A percentile compares a stretch with the other conserved stretches of the same genome.
Evolutionary conservation across 164 flowering plant genomes (phyloP).

Genomic region (Annona cherimola): DNA sequence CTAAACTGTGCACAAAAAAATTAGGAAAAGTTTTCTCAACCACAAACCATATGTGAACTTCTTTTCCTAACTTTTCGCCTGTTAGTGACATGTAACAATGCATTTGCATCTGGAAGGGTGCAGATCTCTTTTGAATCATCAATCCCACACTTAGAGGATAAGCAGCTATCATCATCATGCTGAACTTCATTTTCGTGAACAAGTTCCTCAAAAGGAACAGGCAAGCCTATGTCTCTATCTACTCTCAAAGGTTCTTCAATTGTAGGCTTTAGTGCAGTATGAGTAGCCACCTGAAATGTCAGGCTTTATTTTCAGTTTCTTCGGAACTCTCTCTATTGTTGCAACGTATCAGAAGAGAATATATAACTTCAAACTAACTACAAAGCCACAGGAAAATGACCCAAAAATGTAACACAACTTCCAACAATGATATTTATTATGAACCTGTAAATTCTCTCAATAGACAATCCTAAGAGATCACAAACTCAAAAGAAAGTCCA

Average conservation of each 20-base stretch:
- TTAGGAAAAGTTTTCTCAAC: not conserved
- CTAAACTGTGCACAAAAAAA: slow-evolving; percentile 2
- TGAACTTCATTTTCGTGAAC: slow-evolving; percentile 32
- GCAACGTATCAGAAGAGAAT: not conserved
- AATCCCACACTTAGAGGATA: slow-evolving; percentile 22
- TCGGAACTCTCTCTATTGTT: not conserved
- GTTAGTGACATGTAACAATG: slow-evolving; percentile 74
- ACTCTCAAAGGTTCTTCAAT: slow-evolving; percentile 27
- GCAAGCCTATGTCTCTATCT: slow-evolving; percentile 43
- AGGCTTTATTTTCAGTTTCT: not conserved
- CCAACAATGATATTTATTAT: not conserved
- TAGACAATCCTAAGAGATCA: not conserved
- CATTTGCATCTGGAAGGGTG: slow-evolving; percentile 59
- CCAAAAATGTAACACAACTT: too few relatives aligned
- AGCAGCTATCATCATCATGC: slow-evolving; percentile 10
- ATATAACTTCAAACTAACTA: not conserved
- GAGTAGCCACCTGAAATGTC: slow-evolving; percentile 30
- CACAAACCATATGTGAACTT: slow-evolving; percentile 39
- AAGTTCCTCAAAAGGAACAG: slow-evolving; percentile 72
- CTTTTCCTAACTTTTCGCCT: slow-evolving; percentile 67
- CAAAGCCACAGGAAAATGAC: not conserved
- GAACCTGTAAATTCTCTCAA: not conserved
- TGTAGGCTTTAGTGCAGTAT: slow-evolving; percentile 27
- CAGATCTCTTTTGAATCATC: slow-evolving; percentile 25
- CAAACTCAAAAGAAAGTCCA: not conserved